Percentiles rank a stretch among this genome's conserved stretches.
These are phyloP conservation scores for Serendipita sp. DNA, from an alignment of 768 basidiomycete genomes.

Conservation along the genomic window DNA sequence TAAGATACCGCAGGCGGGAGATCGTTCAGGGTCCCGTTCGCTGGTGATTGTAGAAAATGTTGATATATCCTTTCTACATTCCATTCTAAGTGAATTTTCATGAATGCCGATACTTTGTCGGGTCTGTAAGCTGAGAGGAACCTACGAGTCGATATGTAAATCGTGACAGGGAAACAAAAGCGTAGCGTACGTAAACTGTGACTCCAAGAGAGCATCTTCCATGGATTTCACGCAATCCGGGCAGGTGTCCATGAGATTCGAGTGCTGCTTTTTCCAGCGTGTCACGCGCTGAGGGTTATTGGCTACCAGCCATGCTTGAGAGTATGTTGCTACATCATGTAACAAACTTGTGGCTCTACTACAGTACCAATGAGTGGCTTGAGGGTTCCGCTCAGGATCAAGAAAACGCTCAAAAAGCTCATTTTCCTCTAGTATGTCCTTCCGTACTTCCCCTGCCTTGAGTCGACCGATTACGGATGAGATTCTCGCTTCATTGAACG, in stretches of 20 bases:
- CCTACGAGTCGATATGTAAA: neutral
- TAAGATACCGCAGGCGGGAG: slow-evolving; percentile 39
- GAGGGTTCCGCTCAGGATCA: neutral
- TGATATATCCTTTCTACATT: neutral
- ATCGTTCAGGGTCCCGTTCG: slow-evolving; percentile 21
- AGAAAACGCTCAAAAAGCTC: neutral
- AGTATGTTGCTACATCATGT: neutral
- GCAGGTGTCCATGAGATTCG: neutral
- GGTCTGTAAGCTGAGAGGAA: neutral
- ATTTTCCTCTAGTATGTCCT: neutral
- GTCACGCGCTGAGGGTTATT: neutral
- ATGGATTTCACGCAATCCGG: neutral
- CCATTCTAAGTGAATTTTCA: neutral
- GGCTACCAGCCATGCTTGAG: neutral
- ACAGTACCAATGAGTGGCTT: neutral
- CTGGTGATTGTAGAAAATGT: neutral
- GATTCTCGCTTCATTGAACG: neutral
- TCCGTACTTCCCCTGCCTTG: neutral
- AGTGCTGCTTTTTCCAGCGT: neutral
- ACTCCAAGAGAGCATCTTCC: neutral
- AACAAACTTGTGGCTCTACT: neutral
- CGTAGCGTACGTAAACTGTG: neutral
- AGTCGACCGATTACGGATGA: neutral
- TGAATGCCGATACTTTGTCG: neutral
- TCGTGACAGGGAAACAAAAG: neutral